These are phyloP conservation scores for Talaromyces ruber DNA, from an alignment of 495 filamentous ascomycete species.

Conservation along the genomic window DNA sequence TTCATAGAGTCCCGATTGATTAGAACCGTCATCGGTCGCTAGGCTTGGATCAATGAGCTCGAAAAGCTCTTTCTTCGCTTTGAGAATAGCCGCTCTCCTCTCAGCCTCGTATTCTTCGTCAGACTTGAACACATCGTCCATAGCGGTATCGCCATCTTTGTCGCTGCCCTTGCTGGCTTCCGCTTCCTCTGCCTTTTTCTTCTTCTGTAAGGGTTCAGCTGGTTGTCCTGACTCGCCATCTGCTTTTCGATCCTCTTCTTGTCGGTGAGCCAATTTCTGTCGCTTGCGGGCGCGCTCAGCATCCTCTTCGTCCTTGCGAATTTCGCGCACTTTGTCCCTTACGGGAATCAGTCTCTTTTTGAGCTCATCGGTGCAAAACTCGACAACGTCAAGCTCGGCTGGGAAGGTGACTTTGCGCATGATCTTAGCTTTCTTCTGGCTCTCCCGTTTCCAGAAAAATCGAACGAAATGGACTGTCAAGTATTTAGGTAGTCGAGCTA, in stretches of 20 bases:
- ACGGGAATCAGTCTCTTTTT: slow-evolving; percentile 76
- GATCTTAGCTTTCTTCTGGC: slow-evolving; percentile 97
- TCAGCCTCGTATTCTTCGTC: slow-evolving; percentile 88
- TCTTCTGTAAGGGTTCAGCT: slow-evolving; percentile 40
- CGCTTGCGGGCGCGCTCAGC: slow-evolving; percentile 80
- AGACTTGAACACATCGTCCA: slow-evolving; percentile 76
- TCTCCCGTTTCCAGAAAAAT: slow-evolving; percentile 93
- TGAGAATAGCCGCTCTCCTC: slow-evolving; percentile 58
- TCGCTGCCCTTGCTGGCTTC: slow-evolving; percentile 41
- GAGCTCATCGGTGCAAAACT: slow-evolving; percentile 90
- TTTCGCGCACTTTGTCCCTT: slow-evolving; percentile 88
- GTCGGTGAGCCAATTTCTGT: slow-evolving; percentile 65
- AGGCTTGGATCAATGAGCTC: slow-evolving; percentile 63
- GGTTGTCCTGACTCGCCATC: slow-evolving; percentile 24
- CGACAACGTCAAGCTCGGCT: slow-evolving; percentile 82
- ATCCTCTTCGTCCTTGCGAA: slow-evolving; percentile 90
- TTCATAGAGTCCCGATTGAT: slow-evolving; percentile 90
- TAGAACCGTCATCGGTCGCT: slow-evolving; percentile 68
- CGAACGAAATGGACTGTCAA: slow-evolving; percentile 95
- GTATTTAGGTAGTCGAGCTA: slow-evolving; percentile 86
- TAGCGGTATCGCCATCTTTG: slow-evolving; percentile 59
- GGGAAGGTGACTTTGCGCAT: slow-evolving; percentile 98
- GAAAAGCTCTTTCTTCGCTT: slow-evolving; percentile 77
- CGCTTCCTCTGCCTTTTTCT: slow-evolving; percentile 43
- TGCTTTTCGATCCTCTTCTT: slow-evolving; percentile 44